Evolutionary conservation across 2,329 filamentous ascomycete species (phyloP).

Genomic region (Ascochyta rabiei): DNA sequence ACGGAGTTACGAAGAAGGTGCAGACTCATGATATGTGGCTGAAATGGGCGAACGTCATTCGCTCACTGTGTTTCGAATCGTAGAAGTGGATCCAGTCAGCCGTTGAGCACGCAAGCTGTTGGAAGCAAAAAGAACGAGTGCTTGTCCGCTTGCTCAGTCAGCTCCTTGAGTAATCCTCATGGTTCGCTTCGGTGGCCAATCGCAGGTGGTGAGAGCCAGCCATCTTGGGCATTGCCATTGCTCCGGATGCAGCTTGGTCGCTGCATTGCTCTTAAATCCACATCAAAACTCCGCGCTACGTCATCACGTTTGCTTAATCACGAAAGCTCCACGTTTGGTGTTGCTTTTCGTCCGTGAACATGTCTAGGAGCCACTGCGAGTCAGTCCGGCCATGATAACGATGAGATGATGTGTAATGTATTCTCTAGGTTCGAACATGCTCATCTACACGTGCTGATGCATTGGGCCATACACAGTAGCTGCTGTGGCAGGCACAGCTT

Average conservation of each 20-base stretch:
- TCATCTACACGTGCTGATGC: background rate
- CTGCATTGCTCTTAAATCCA: constrained; percentile 9
- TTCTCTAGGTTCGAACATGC: background rate
- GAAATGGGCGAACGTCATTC: background rate
- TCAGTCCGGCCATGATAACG: background rate
- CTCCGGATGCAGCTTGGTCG: background rate
- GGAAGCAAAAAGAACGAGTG: background rate
- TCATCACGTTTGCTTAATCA: background rate
- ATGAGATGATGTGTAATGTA: background rate
- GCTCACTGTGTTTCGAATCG: background rate
- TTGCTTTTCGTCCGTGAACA: constrained; percentile 7
- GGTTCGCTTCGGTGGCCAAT: background rate
- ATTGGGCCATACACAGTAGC: background rate
- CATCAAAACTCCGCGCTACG: background rate
- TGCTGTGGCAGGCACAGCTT: background rate
- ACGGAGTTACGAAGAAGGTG: constrained; percentile 11
- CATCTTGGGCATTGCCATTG: background rate
- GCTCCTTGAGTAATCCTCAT: background rate
- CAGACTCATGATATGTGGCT: background rate
- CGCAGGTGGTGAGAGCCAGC: too few relatives aligned
- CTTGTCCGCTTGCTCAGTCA: constrained; percentile 5
- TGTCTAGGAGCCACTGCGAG: background rate
- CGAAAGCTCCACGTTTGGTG: background rate
- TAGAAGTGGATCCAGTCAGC: background rate
- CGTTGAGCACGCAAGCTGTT: background rate